Percentiles rank a stretch among this genome's conserved stretches.
These are phyloP conservation scores for Pachysandra terminalis DNA, from an alignment of 164 flowering plant genomes.

Conservation along the genomic window DNA sequence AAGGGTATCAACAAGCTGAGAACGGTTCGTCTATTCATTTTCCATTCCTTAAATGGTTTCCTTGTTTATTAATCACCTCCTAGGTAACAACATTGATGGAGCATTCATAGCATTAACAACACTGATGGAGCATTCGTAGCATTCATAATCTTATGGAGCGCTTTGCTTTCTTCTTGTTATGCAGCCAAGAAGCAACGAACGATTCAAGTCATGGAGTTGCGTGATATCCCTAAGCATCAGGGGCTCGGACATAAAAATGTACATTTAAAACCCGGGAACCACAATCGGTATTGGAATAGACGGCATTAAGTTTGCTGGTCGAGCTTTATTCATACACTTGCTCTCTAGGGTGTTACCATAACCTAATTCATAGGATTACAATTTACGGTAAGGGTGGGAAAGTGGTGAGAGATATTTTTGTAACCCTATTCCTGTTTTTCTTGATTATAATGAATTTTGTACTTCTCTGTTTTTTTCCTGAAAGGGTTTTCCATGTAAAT, in stretches of 20 bases:
- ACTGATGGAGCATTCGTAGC: background rate
- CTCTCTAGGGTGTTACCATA: no score
- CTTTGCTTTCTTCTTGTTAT: slow-evolving; percentile 13
- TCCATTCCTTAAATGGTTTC: background rate
- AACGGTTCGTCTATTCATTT: slow-evolving; percentile 40
- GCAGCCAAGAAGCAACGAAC: slow-evolving; percentile 86
- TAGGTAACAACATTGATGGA: no score
- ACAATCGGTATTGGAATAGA: slow-evolving; percentile 53
- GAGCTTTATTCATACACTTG: no score
- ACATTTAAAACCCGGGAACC: slow-evolving; percentile 43
- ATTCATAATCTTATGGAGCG: no score
- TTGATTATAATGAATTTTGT: no score
- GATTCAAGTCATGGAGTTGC: slow-evolving; percentile 76
- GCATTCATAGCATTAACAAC: no score
- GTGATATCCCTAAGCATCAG: slow-evolving; percentile 75
- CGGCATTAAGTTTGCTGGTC: slow-evolving; percentile 34
- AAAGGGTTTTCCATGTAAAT: no score
- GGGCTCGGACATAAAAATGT: slow-evolving; percentile 37
- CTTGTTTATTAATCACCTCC: background rate
- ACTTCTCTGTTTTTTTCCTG: no score
- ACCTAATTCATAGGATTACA: no score
- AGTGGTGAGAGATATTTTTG: no score
- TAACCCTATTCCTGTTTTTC: no score
- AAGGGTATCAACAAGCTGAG: slow-evolving; percentile 75
- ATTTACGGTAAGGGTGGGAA: no score